phyloP scores from a whole-genome alignment of 2,329 filamentous ascomycete species.

The Grosmannia serpens region DNA sequence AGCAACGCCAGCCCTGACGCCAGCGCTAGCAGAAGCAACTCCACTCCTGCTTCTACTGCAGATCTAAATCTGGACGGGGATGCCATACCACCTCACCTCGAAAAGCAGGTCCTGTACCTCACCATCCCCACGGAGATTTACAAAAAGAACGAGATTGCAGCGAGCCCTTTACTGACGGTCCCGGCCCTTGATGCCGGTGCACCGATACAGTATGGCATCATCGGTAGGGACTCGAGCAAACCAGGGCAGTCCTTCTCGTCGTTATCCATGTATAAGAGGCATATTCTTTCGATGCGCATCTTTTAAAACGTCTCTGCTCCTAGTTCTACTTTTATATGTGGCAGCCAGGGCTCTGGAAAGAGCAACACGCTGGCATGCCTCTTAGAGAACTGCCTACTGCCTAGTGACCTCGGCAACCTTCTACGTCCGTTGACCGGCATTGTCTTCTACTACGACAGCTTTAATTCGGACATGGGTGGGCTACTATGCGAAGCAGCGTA shows the following conservation, averaged over 20 bases:
- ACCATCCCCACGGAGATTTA: neutral
- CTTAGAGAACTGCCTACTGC: conserved; percentile 45
- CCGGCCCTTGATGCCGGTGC: neutral
- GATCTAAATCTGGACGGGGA: neutral
- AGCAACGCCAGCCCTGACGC: neutral
- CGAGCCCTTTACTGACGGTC: neutral
- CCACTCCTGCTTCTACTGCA: neutral
- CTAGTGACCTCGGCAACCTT: conserved; percentile 30
- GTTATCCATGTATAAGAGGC: conserved; percentile 3
- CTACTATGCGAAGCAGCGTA: conserved; percentile 49
- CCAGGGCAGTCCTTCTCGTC: neutral
- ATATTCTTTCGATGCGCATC: conserved; percentile 15
- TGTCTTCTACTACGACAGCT: conserved; percentile 54
- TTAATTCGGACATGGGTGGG: conserved; percentile 33
- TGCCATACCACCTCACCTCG: neutral
- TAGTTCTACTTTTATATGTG: conserved; percentile 51
- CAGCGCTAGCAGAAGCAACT: neutral
- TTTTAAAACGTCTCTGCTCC: conserved; percentile 38
- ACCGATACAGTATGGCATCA: neutral
- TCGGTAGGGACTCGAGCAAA: neutral
- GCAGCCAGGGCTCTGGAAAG: conserved; percentile 53
- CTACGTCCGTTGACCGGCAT: conserved; percentile 44
- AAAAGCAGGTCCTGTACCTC: neutral
- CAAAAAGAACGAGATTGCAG: neutral
- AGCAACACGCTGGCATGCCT: conserved; percentile 47